Evolutionary conservation across 1,284 basidiomycete genomes (phyloP), one percentile per base, ranked within the genome.

Genomic region (Somion occarium): DNA sequence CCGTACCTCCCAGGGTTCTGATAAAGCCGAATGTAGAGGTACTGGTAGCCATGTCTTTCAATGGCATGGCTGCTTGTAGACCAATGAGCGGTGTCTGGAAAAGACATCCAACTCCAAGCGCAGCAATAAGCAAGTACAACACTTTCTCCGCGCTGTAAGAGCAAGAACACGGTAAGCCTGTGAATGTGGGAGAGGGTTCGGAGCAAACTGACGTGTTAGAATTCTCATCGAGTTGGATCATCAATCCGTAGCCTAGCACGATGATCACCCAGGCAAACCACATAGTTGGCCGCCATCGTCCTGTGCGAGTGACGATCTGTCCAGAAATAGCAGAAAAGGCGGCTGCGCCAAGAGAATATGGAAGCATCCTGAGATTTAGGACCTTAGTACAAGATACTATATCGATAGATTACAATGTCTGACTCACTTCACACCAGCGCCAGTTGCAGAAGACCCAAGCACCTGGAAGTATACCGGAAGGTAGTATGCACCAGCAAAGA

Each of bases 391-490:
- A 22, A 3, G 5, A 5, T n/a, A 18, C 41, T 45, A 24, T 24
- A 22, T 5, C 22, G 41, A n/a, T 38, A 38, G 0, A 22, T 24
- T 15, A 27, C 15, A 1, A 24, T 39, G 13, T 26, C 52, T 45
- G n/a, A 13, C 46, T 59, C 60, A 85, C 82, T 76, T 73, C 9
- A 93, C 78, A 54, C 91, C 91, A 20, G 89, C 80, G 57, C 75
- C 74, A 0, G 87, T 88, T 1, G 91, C 86, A 3, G 84, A 85
- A 0, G 86, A 74, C 1, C 91, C 91, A 3, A 91, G 75, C 1
- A 84, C 78, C 69, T 92, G 91, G 70, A 79, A 93, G 65, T 88
- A 93, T 1, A 91, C 66, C 0, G 90, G 88, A 11, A 91, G 73
- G 57, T 90, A 90, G 61, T 74, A 88, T 44, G 83, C 78, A 45